Conservation (phyloP, 345 rosid species). For the Ricinus communis region DNA sequence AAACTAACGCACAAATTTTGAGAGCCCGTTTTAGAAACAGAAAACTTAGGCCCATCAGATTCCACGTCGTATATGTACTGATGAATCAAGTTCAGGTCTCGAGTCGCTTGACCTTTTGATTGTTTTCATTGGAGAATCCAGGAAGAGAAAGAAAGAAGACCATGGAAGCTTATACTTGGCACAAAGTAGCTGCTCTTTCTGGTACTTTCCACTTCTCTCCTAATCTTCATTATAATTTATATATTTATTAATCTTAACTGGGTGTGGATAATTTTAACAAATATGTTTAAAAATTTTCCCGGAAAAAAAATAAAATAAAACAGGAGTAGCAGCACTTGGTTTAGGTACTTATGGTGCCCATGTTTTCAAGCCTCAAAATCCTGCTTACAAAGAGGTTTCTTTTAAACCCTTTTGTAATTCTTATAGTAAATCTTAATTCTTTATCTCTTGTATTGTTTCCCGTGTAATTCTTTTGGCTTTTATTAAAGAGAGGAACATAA, state of each 20-base stretch:
- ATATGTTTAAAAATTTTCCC: not conserved
- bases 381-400: slow-evolving; percentile 67
- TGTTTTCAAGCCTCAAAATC: slow-evolving; percentile 75
- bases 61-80: too few relatives aligned
- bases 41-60: too few relatives aligned
- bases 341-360: slow-evolving; percentile 92
- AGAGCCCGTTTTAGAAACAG: too few relatives aligned
- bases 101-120: too few relatives aligned
- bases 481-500: not conserved
- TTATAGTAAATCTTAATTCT: not conserved
- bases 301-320: too few relatives aligned
- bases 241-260: not conserved
- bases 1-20: too few relatives aligned
- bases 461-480: too few relatives aligned
- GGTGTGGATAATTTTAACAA: not conserved
- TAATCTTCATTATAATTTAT: not conserved
- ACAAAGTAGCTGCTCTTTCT: slow-evolving; percentile 83
- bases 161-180: slow-evolving; percentile 75
- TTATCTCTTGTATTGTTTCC: not conserved
- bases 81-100: too few relatives aligned
- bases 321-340: slow-evolving; percentile 85
- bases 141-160: not conserved
- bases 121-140: too few relatives aligned
- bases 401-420: not conserved
- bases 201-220: slow-evolving; percentile 33